Evolutionary conservation across 306 rosid species (phyloP).

Genomic region (Cucumis cinereus): DNA sequence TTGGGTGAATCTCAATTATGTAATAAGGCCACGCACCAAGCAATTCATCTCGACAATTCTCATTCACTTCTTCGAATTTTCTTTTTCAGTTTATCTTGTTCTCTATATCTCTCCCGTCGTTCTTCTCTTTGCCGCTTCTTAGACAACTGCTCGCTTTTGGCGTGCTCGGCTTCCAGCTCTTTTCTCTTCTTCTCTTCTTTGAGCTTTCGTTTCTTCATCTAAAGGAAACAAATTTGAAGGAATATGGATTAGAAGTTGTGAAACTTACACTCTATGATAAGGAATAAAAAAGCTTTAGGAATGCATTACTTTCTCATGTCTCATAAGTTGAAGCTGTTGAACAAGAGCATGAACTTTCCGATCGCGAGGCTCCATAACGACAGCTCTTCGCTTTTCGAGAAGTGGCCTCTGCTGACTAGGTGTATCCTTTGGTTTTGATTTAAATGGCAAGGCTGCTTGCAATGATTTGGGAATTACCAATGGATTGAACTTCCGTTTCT

Average conservation of each 20-base stretch:
- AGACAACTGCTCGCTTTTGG: conserved; percentile 46
- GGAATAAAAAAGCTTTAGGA: background rate
- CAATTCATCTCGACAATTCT: background rate
- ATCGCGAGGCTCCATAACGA: conserved; percentile 59
- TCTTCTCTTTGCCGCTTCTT: conserved; percentile 84
- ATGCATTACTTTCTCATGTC: conserved; percentile 40
- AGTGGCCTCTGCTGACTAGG: conserved; percentile 28
- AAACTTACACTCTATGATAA: background rate
- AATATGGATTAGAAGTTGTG: background rate
- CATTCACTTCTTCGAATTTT: conserved; percentile 33
- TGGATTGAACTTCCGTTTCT: conserved; percentile 60
- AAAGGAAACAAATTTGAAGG: conserved; percentile 8
- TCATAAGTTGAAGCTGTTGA: conserved; percentile 49
- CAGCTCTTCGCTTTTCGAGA: conserved; percentile 56
- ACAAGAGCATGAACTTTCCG: conserved; percentile 50
- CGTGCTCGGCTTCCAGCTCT: conserved; percentile 41
- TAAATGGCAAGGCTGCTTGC: conserved; percentile 58
- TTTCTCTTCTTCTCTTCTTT: conserved; percentile 56
- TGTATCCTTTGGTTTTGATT: conserved; percentile 57
- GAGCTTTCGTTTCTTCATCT: conserved; percentile 65
- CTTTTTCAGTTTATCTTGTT: conserved; percentile 53
- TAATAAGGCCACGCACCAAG: background rate
- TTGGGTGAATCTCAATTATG: background rate
- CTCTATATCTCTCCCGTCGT: conserved; percentile 59
- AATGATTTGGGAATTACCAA: conserved; percentile 73